Conservation (phyloP, 371 early-diverging fungal genomes). For the Fennellomyces sp. region DNA sequence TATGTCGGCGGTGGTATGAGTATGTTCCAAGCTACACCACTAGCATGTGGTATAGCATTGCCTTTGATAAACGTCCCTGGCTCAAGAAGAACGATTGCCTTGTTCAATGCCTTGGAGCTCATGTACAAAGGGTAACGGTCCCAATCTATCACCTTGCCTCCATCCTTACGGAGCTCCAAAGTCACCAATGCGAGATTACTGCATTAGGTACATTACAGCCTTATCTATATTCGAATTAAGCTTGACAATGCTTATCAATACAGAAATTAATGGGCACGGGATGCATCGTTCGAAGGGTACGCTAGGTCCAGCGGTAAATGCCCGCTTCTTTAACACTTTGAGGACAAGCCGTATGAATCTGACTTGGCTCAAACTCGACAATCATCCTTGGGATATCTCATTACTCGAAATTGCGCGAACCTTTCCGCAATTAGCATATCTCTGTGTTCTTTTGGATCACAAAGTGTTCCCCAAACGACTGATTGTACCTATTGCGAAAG, state of each 20-base stretch:
- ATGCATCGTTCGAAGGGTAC: no score
- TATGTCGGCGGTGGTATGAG: neutral
- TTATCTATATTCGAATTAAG: no score
- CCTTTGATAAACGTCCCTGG: neutral
- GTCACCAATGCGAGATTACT: neutral
- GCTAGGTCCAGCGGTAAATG: no score
- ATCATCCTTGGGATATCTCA: neutral
- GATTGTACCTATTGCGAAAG: no score
- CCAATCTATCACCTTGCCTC: neutral
- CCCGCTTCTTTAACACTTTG: neutral
- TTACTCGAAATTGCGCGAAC: neutral
- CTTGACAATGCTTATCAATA: no score
- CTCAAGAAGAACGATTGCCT: neutral
- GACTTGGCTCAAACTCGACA: neutral
- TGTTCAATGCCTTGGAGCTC: neutral
- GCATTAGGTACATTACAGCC: no score
- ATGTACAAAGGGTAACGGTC: neutral
- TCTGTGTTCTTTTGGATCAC: no score
- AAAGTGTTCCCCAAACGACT: neutral
- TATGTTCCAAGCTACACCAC: neutral
- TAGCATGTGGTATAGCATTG: neutral
- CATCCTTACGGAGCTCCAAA: neutral
- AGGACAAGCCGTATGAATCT: neutral
- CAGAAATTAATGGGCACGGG: no score
- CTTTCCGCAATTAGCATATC: no score